phyloP scores from a whole-genome alignment of 1,139 yeast genomes.

The Protomyces inundatus region DNA sequence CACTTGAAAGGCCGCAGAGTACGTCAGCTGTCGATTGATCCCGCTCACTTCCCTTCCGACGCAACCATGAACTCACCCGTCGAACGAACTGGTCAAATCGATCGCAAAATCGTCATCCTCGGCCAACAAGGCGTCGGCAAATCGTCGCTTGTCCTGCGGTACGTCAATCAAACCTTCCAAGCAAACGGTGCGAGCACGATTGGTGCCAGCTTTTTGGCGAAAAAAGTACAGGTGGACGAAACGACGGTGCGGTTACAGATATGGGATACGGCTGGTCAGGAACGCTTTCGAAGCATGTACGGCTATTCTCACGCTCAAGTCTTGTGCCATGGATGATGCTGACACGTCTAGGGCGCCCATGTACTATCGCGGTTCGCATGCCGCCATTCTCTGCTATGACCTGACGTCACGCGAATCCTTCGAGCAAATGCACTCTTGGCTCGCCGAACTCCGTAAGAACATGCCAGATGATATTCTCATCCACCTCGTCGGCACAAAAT shows the following conservation, averaged over 20 bases:
- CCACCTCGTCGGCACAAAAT: constrained; percentile 53
- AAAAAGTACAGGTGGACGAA: constrained; percentile 79
- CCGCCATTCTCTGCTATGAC: constrained; percentile 87
- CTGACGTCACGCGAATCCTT: constrained; percentile 90
- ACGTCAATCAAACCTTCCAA: constrained; percentile 84
- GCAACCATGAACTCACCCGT: neutral
- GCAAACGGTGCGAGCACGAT: constrained; percentile 83
- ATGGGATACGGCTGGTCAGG: constrained; percentile 99
- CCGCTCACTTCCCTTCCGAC: neutral
- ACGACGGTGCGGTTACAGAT: constrained; percentile 77
- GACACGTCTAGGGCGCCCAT: constrained; percentile 81
- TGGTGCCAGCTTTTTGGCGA: constrained; percentile 91
- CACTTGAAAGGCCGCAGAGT: neutral
- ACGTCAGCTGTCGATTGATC: neutral
- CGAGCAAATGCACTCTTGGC: constrained; percentile 82
- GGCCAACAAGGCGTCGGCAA: constrained; percentile 54
- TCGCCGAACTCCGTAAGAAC: constrained; percentile 17
- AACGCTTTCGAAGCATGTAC: constrained; percentile 69
- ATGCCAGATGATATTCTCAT: constrained; percentile 19
- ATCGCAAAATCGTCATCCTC: constrained; percentile 41
- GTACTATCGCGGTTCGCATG: constrained; percentile 92
- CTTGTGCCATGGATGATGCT: constrained; percentile 47
- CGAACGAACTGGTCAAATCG: constrained; percentile 31
- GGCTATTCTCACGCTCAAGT: neutral
- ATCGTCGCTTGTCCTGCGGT: constrained; percentile 79